A percentile compares a stretch with the other conserved stretches of the same genome.
These are phyloP conservation scores for Sanghuangporus weigelae DNA, from an alignment of 1,284 basidiomycete genomes.

Conservation along the genomic window DNA sequence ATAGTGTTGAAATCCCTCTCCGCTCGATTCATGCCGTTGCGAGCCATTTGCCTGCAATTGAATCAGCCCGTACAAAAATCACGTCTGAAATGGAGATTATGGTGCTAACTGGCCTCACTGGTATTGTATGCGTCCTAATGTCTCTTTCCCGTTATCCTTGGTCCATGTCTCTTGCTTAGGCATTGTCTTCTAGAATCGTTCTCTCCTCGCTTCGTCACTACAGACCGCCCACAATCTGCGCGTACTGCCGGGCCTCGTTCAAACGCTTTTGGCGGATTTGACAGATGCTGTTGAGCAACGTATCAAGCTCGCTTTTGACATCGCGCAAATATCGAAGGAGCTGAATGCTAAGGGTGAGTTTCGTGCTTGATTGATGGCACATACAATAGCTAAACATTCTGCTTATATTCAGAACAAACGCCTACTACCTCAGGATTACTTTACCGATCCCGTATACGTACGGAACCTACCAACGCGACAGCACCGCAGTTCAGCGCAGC, in stretches of 20 bases:
- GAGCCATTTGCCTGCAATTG: conserved; percentile 65
- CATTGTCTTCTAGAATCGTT: conserved; percentile 80
- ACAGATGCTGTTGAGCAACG: conserved; percentile 80
- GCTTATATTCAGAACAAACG: conserved; percentile 33
- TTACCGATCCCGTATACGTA: conserved; percentile 78
- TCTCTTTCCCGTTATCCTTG: background rate
- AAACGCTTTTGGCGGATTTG: conserved; percentile 74
- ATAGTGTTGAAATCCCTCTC: conserved; percentile 41
- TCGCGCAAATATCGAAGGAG: conserved; percentile 81
- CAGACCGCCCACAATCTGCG: conserved; percentile 94
- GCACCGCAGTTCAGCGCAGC: conserved; percentile 78
- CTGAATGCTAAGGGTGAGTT: conserved; percentile 66
- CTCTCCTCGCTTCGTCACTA: conserved; percentile 83
- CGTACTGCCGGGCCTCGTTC: conserved; percentile 78
- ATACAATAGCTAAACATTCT: background rate
- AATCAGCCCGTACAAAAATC: conserved; percentile 62
- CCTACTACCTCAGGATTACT: conserved; percentile 38
- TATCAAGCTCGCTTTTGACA: conserved; percentile 80
- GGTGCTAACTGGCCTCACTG: conserved; percentile 72
- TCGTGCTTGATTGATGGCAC: conserved; percentile 41
- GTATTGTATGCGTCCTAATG: conserved; percentile 43
- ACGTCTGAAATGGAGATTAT: conserved; percentile 84
- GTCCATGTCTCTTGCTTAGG: background rate
- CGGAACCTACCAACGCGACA: conserved; percentile 79
- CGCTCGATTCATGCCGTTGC: conserved; percentile 67